These are phyloP conservation scores for Coelastrella sp. DNA, from an alignment of 139 green algal species.

Conservation along the genomic window DNA sequence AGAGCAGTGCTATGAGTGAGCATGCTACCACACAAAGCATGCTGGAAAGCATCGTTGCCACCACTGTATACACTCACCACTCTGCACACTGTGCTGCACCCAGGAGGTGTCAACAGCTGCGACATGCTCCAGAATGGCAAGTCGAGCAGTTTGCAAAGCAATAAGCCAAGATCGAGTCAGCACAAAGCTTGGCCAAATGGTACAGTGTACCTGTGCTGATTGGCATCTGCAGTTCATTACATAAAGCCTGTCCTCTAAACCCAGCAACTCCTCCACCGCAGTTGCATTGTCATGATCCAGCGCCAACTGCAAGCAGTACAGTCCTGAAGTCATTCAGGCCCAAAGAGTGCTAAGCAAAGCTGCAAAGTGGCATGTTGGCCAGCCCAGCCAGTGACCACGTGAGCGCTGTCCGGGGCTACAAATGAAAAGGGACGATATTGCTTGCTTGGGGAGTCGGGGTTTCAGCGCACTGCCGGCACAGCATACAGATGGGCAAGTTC, in stretches of 20 bases:
- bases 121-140: no score
- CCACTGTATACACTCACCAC: no score
- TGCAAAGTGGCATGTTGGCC: neutral
- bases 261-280: neutral
- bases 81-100: no score
- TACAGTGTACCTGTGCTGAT: neutral
- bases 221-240: neutral
- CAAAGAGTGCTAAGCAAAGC: neutral
- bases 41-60: no score
- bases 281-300: neutral
- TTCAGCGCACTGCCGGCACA: no score
- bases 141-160: neutral
- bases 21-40: neutral
- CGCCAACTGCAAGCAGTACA: neutral
- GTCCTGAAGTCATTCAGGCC: neutral
- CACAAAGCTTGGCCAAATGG: neutral
- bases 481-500: no score
- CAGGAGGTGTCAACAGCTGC: no score
- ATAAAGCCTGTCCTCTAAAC: neutral
- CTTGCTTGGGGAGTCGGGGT: no score
- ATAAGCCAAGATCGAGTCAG: neutral
- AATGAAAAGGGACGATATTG: no score
- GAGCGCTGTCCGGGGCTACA: no score
- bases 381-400: neutral
- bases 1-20: neutral